Percentiles rank a stretch among this genome's conserved stretches.
Evolutionary conservation across 2,329 filamentous ascomycete genomes (phyloP).

Genomic region (Colletotrichum gigasporum): DNA sequence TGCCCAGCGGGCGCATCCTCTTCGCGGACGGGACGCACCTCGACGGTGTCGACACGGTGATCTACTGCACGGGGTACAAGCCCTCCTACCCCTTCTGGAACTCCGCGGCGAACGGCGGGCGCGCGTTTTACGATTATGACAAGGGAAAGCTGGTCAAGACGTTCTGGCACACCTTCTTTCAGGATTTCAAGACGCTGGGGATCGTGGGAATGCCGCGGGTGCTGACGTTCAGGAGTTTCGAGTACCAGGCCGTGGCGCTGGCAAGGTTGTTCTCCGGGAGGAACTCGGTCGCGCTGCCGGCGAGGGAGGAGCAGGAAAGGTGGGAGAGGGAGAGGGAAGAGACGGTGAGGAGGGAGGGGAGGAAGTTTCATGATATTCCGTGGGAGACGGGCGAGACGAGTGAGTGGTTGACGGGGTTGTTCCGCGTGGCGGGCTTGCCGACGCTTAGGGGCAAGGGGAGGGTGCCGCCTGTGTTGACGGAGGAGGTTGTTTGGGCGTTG

Average conservation of each 20-base stretch:
- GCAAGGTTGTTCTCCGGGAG: slow-evolving; percentile 57
- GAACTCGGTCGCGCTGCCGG: slow-evolving; percentile 49
- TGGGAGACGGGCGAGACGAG: slow-evolving; percentile 63
- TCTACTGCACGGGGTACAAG: slow-evolving; percentile 55
- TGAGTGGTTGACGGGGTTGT: slow-evolving; percentile 56
- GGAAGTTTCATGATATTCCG: slow-evolving; percentile 61
- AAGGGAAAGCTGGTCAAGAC: slow-evolving; percentile 51
- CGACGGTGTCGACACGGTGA: slow-evolving; percentile 47
- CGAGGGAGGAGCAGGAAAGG: slow-evolving; percentile 45
- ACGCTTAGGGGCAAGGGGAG: slow-evolving; percentile 56
- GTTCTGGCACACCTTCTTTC: slow-evolving; percentile 65
- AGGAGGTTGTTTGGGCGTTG: slow-evolving; percentile 56
- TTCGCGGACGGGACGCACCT: slow-evolving; percentile 49
- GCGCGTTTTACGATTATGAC: slow-evolving; percentile 59
- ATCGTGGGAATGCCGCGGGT: slow-evolving; percentile 62
- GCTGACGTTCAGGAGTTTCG: slow-evolving; percentile 62
- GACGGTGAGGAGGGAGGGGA: slow-evolving; percentile 39
- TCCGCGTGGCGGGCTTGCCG: slow-evolving; percentile 57
- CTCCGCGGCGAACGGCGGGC: slow-evolving; percentile 48
- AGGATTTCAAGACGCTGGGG: slow-evolving; percentile 55
- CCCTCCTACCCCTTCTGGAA: slow-evolving; percentile 62
- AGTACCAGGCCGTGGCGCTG: slow-evolving; percentile 64
- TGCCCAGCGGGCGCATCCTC: slow-evolving; percentile 51
- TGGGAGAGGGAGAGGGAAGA: slow-evolving; percentile 56
- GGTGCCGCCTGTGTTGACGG: slow-evolving; percentile 53